Percentiles rank a stretch among this genome's conserved stretches.
phyloP scores from a whole-genome alignment of 345 rosid genomes.

The Gossypium anomalum region DNA sequence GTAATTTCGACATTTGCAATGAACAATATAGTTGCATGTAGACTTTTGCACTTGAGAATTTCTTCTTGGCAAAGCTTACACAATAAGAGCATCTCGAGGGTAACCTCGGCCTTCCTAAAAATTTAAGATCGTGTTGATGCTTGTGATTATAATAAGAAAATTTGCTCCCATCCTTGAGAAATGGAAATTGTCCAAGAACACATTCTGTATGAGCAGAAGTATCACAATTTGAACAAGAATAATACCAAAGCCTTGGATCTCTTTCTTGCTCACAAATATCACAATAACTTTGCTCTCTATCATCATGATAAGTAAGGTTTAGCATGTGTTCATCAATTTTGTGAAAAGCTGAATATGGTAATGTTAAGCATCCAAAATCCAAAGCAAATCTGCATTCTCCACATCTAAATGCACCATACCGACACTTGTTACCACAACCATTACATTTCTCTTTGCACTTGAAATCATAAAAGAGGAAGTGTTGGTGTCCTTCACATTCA shows the following conservation, averaged over 20 bases:
- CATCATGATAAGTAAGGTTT: neutral
- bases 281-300: neutral
- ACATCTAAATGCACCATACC: neutral
- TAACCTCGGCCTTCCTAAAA: neutral
- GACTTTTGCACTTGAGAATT: neutral
- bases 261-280: neutral
- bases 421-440: no score
- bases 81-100: neutral
- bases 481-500: neutral
- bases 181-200: neutral
- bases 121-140: rapidly evolving
- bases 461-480: neutral
- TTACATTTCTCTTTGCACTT: neutral
- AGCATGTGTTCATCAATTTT: neutral
- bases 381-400: neutral
- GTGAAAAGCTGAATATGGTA: neutral
- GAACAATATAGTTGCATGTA: neutral
- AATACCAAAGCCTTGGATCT: neutral
- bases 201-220: neutral
- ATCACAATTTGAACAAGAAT: neutral
- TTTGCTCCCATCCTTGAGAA: neutral
- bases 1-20: neutral
- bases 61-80: neutral
- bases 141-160: rapidly evolving
- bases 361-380: neutral